Evolutionary conservation across 78 protist species (phyloP).

Genomic region (Tieghemostelium lacteum): DNA sequence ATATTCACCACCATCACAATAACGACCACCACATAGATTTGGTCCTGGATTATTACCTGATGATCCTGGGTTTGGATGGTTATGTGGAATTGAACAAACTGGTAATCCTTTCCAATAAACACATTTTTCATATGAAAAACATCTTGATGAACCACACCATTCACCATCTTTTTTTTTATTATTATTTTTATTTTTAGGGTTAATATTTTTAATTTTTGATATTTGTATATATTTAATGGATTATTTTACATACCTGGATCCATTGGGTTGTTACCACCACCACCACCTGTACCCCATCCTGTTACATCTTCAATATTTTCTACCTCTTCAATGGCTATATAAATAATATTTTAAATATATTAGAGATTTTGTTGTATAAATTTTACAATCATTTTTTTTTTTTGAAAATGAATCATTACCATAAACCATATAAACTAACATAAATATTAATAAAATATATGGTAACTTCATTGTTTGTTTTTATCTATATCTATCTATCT

Average conservation of each 20-base stretch:
- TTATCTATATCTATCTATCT: background rate
- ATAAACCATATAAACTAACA: too few species aligned
- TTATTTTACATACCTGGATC: background rate
- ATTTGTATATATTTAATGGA: too few species aligned
- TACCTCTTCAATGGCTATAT: background rate
- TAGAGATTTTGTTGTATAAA: too few species aligned
- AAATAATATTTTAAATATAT: too few species aligned
- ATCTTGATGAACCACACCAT: background rate
- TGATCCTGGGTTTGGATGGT: background rate
- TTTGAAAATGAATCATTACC: too few species aligned
- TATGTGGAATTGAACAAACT: background rate
- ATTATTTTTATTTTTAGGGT: background rate
- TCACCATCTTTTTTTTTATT: background rate
- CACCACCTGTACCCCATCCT: too few species aligned
- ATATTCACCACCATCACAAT: slow-evolving; percentile 6
- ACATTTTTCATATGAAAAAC: slow-evolving; percentile 12
- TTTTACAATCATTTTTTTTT: too few species aligned
- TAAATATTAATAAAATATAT: too few species aligned
- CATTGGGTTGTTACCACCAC: background rate
- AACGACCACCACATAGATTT: background rate
- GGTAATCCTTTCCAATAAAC: background rate
- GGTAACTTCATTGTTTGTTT: background rate
- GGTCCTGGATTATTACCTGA: background rate
- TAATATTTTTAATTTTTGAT: slow-evolving; percentile 6
- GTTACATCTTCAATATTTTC: background rate